Base-by-base conservation (phyloP, 2,329 filamentous ascomycete species). In the Harringtonia lauricola region DNA sequence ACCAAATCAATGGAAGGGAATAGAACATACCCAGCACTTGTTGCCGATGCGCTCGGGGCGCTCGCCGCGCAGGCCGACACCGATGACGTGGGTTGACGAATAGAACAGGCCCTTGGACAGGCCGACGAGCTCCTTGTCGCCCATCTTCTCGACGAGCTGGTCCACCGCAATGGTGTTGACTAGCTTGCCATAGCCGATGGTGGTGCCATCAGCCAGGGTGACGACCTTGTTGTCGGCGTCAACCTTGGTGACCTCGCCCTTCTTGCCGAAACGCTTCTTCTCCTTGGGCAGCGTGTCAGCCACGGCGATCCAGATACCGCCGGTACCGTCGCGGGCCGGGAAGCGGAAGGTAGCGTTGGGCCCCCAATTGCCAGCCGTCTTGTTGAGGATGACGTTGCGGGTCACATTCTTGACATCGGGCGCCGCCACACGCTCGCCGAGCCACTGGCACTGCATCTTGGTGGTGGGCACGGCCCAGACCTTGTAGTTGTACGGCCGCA, bases 401-500 rank as follows among this genome's bases (percentile, higher is more conserved):
- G 87, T 89, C 56, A 94, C 85, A 33, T 74, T 77, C 81, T 98
- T 98, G 72, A 95, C 76, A 62, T 98, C 86, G 53, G 92, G 92
- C 43, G 90, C 89, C 48, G 92, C 92, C 42, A 98, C 92, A 74
- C 92, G 90, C 79, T 98, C 92, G 57, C 92, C 92, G 51, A 96
- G 84, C 92, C 92, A 98, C 64, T 82, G 72, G 66, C 88, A 95
- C 86, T 96, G 92, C 92, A 98, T 98, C 89, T 94, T 94, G 55
- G 84, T 95, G 45, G 90, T 95, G 47, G 92, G 92, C 57, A 96
- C 90, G 50, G 92, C 92, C 92, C 92, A 98, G 62, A 98, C 92
- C 73, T 98, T 98, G 81, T 83, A 98, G 79, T 98, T 98, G 77
- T 98, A 98, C 43, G 92, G 92, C 57, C 92, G 78, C 92, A 98